phyloP scores from a whole-genome alignment of 2,329 filamentous ascomycete species.

The Aspergillus aculeatus region DNA sequence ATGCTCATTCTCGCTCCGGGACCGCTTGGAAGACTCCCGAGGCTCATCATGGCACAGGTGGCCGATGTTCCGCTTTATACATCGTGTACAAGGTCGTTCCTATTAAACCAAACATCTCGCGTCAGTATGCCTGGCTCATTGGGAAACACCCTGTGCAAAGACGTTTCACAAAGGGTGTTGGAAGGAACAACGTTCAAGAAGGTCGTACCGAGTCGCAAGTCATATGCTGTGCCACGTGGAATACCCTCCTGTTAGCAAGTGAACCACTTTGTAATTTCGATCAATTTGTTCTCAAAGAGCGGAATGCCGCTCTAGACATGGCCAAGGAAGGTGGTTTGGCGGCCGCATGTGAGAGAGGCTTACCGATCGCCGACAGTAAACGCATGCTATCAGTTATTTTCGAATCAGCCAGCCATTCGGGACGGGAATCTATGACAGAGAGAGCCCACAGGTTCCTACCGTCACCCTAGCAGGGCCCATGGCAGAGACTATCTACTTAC shows the following conservation, averaged over 20 bases:
- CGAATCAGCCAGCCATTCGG: background rate
- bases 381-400: constrained; percentile 62
- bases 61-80: constrained; percentile 97
- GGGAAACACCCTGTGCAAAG: constrained; percentile 16
- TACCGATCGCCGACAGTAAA: constrained; percentile 88
- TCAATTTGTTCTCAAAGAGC: constrained; percentile 7
- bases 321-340: background rate
- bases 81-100: constrained; percentile 95
- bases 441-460: constrained; percentile 12
- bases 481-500: constrained; percentile 53
- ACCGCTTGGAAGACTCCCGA: constrained; percentile 80
- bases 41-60: constrained; percentile 98
- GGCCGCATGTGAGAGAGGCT: constrained; percentile 46
- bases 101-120: constrained; percentile 39
- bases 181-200: constrained; percentile 22
- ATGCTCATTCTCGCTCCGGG: constrained; percentile 63
- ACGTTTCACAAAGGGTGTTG: constrained; percentile 25
- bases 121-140: constrained; percentile 30
- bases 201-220: constrained; percentile 80
- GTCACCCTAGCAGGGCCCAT: constrained; percentile 28
- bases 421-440: constrained; percentile 10
- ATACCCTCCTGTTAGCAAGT: constrained; percentile 49
- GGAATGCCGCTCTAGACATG: background rate
- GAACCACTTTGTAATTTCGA: constrained; percentile 13
- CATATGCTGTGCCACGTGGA: constrained; percentile 69